These are phyloP conservation scores for Globisporangium lucens DNA, from an alignment of 352 stramenopile species.

Conservation along the genomic window DNA sequence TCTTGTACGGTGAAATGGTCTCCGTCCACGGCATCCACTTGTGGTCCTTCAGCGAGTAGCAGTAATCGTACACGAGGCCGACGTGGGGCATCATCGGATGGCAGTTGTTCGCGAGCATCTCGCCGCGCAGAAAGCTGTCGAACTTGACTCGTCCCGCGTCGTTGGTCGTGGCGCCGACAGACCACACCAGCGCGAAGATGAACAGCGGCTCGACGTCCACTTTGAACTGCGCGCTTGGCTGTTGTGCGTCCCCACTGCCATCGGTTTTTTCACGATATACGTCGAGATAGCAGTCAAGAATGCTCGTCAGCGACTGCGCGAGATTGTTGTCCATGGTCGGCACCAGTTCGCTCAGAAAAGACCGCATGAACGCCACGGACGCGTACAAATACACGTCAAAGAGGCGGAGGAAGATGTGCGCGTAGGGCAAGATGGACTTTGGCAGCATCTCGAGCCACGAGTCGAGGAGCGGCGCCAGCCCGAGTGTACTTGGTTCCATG, in stretches of 20 bases:
- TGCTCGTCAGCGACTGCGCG: constrained; percentile 88
- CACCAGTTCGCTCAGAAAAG: constrained; percentile 86
- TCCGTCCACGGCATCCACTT: constrained; percentile 95
- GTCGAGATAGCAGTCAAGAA: constrained; percentile 89
- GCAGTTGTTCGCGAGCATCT: constrained; percentile 76
- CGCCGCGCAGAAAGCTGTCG: constrained; percentile 84
- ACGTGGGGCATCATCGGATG: constrained; percentile 49
- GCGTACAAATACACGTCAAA: constrained; percentile 92
- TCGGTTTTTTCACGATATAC: constrained; percentile 59
- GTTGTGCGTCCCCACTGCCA: constrained; percentile 38
- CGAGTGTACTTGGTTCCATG: constrained; percentile 93
- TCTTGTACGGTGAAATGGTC: constrained; percentile 83
- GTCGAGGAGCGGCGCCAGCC: constrained; percentile 83
- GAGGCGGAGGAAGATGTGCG: constrained; percentile 59
- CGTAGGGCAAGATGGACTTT: constrained; percentile 29
- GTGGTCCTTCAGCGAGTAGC: constrained; percentile 82
- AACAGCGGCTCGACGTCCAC: constrained; percentile 86
- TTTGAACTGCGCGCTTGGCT: constrained; percentile 66
- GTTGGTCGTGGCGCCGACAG: constrained; percentile 89
- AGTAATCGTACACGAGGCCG: constrained; percentile 90
- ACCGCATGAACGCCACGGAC: constrained; percentile 83
- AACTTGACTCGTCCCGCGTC: constrained; percentile 80
- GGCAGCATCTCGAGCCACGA: constrained; percentile 86
- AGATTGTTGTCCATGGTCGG: constrained; percentile 94
- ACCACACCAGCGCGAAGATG: constrained; percentile 93